phyloP scores from a whole-genome alignment of 2,329 filamentous ascomycete genomes.

The Alternaria rosae region DNA sequence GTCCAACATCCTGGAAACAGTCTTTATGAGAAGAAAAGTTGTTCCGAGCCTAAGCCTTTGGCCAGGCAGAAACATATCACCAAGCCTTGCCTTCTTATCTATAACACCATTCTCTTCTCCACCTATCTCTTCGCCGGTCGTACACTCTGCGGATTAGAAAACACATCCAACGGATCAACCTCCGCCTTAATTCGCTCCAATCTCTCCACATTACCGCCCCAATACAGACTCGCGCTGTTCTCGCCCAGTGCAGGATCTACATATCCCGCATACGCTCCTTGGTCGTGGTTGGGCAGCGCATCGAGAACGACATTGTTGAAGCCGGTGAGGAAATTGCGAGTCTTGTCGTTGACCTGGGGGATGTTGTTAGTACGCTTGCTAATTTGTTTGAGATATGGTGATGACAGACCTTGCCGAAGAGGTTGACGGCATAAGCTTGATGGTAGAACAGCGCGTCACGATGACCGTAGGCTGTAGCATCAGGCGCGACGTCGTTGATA shows the following conservation, averaged over 20 bases:
- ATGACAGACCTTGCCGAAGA: slow-evolving; percentile 27
- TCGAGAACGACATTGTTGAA: slow-evolving; percentile 50
- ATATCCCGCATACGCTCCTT: slow-evolving; percentile 62
- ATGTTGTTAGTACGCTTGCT: background rate
- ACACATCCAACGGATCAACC: slow-evolving; percentile 51
- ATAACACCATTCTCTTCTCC: background rate
- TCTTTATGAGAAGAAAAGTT: background rate
- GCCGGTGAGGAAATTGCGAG: slow-evolving; percentile 50
- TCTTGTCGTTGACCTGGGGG: slow-evolving; percentile 38
- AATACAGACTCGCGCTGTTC: slow-evolving; percentile 57
- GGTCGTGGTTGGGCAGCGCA: slow-evolving; percentile 40
- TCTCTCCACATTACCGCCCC: slow-evolving; percentile 47
- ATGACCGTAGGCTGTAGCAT: slow-evolving; percentile 45
- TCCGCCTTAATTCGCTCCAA: slow-evolving; percentile 50
- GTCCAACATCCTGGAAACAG: background rate
- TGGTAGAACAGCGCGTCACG: slow-evolving; percentile 46
- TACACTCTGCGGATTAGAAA: slow-evolving; percentile 48
- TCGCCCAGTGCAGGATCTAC: slow-evolving; percentile 57
- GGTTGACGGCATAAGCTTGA: slow-evolving; percentile 49
- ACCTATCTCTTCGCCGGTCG: slow-evolving; percentile 23
- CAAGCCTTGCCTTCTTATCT: background rate
- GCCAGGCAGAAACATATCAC: background rate
- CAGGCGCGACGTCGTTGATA: slow-evolving; percentile 39
- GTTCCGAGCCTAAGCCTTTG: background rate
- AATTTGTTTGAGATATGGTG: background rate